Base-by-base conservation (phyloP, 129 eudicot genomes). In the Saussurea involucrata region DNA sequence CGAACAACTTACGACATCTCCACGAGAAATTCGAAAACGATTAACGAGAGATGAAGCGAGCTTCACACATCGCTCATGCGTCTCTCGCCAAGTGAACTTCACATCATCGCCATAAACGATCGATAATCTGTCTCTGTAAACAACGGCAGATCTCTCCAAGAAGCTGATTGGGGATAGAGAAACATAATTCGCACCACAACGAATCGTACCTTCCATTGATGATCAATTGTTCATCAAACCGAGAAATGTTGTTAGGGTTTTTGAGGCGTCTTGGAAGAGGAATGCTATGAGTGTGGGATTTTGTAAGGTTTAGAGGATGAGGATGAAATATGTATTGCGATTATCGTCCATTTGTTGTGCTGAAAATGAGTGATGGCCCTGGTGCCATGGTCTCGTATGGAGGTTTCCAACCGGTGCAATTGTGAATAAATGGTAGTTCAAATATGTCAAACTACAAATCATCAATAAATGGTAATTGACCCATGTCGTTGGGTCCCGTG, bases 111-210 rank as follows among this genome's bases (percentile, higher is more conserved):
- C 87, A 29, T 78, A 74, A 63, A 78, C 72, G 44, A 87, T 24
- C 9, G 91, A 87, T 22, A 73, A 72, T 27, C 81, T 68, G 42
- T 86, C 87, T 25, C 81, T 63, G 76, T 80, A 86, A 21, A 83
- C 90, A 79, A 77, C 75, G 10, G 87, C 83, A 4, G 91, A 83
- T 76, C 86, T 73, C 73, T 89, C 90, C 81, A 89, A 75, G 73
- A 89, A 89, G 76, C 86, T 89, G 13, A 89, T 82, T 33, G 93
- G 90, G 18, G 93, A 63, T 42, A 89, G 72, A 10, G 90, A 81
- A 46, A 80, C 82, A 74, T 89, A 74, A 53, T 89, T 89, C 1
- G 93, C 93, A 0, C 55, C 68, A 58, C 78, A 86, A 24, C 66
- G 83, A 7, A 86, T 74, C 40, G 85, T 66, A 10, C 93, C 90